Evolutionary conservation across 352 stramenopile genomes (phyloP).

Genomic region (Phytophthora pistaciae): DNA sequence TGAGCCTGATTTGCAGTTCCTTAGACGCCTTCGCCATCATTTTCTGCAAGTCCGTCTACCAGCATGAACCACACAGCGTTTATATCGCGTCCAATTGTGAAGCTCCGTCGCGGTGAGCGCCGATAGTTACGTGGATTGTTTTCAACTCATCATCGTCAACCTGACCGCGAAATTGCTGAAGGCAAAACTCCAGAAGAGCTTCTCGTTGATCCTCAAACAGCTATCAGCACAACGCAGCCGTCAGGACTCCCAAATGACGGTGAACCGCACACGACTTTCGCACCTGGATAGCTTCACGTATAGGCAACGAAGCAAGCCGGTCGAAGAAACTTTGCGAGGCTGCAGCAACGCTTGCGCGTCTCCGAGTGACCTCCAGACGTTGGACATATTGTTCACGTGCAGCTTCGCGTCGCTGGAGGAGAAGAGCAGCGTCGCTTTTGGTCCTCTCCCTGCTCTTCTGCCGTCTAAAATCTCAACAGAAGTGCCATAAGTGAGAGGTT

Average conservation of each 20-base stretch:
- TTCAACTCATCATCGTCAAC: slow-evolving; percentile 27
- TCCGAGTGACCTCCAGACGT: slow-evolving; percentile 42
- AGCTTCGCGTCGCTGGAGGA: slow-evolving; percentile 4
- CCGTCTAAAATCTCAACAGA: slow-evolving; percentile 6
- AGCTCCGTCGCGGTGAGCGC: not conserved
- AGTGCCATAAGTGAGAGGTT: not conserved
- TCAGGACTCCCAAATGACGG: not conserved
- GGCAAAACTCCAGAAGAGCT: slow-evolving; percentile 35
- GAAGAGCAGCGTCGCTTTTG: slow-evolving; percentile 7
- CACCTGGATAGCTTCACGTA: slow-evolving; percentile 44
- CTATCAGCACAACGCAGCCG: not conserved
- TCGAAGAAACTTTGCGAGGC: slow-evolving; percentile 60
- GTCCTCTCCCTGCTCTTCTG: slow-evolving; percentile 29
- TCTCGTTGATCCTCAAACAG: slow-evolving; percentile 41
- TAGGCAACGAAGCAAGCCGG: slow-evolving; percentile 41
- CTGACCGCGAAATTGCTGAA: slow-evolving; percentile 34
- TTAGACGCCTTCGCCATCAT: slow-evolving; percentile 29
- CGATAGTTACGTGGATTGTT: slow-evolving; percentile 27
- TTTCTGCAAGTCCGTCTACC: slow-evolving; percentile 31
- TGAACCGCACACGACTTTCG: not conserved
- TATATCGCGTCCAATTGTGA: not conserved
- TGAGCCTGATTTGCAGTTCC: slow-evolving; percentile 30
- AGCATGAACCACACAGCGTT: slow-evolving; percentile 2
- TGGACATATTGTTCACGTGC: slow-evolving; percentile 28
- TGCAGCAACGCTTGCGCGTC: slow-evolving; percentile 30